phyloP scores from a whole-genome alignment of 805 yeast genomes.

The Hanseniaspora taiwanica region DNA sequence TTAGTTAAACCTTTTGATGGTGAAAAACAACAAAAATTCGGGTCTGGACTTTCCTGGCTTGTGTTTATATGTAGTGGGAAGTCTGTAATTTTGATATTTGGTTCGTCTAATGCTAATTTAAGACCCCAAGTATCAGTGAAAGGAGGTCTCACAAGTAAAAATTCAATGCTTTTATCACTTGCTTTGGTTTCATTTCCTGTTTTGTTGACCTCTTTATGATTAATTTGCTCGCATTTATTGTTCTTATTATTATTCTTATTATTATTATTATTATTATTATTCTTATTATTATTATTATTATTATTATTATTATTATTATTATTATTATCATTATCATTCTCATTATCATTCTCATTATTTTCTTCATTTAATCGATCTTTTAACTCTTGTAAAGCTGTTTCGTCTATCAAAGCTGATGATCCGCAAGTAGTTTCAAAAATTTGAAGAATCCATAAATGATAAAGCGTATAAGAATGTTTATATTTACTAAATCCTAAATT shows the following conservation, averaged over 20 bases:
- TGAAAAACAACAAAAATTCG: neutral
- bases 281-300: no score
- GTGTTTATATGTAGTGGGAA: conserved; percentile 9
- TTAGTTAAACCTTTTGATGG: neutral
- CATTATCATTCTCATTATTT: neutral
- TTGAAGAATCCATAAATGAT: neutral
- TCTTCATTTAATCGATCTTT: conserved; percentile 4
- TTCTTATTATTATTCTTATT: no score
- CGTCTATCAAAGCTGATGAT: neutral
- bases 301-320: neutral
- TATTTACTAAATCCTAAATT: neutral
- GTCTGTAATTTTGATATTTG: conserved; percentile 19
- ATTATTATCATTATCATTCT: neutral
- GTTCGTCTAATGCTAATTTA: conserved; percentile 24
- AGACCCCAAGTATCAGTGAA: conserved; percentile 12
- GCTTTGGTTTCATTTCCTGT: no score
- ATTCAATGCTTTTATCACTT: no score
- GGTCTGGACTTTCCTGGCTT: neutral
- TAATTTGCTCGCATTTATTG: no score
- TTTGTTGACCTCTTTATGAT: no score
- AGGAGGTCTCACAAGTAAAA: conserved; percentile 16
- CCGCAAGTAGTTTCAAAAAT: neutral
- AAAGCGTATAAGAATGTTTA: neutral
- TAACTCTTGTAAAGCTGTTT: neutral
- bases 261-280: no score